A percentile compares a stretch with the other conserved stretches of the same genome.
These are phyloP conservation scores for Phytophthora pisi DNA, from an alignment of 352 stramenopile genomes.

Conservation along the genomic window DNA sequence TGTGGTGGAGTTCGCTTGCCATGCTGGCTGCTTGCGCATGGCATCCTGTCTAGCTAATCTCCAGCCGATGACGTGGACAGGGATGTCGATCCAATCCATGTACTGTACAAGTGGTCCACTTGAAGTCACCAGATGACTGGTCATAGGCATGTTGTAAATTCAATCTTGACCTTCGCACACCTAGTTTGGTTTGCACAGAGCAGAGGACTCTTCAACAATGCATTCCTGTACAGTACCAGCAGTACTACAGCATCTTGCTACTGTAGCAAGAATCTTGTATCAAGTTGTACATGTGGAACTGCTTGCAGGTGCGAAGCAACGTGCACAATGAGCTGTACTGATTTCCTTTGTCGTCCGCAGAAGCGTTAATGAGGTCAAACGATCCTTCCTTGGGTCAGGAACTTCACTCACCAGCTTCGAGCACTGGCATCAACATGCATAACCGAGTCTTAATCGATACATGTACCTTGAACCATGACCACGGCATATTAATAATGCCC, in stretches of 20 bases:
- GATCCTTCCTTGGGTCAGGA: not conserved
- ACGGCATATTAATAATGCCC: too few species aligned
- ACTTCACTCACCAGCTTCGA: not conserved
- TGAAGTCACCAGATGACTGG: constrained; percentile 8
- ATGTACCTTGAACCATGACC: too few species aligned
- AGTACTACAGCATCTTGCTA: too few species aligned
- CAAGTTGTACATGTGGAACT: not conserved
- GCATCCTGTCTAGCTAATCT: constrained; percentile 23
- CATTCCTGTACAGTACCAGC: too few species aligned
- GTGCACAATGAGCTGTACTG: not conserved
- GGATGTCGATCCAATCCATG: constrained; percentile 7
- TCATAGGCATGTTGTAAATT: not conserved
- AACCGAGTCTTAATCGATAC: too few species aligned
- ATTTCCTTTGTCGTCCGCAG: not conserved
- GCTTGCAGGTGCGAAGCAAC: not conserved
- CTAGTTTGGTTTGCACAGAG: not conserved
- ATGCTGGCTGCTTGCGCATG: constrained; percentile 16
- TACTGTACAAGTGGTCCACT: not conserved
- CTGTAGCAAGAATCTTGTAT: not conserved
- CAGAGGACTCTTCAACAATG: not conserved
- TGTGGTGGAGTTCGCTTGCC: not conserved
- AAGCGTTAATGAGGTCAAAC: not conserved
- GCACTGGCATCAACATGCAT: too few species aligned
- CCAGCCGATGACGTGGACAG: constrained; percentile 5
- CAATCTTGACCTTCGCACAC: not conserved